Evolutionary conservation across 129 eudicot species (phyloP).

Genomic region (Deinandra increscens): DNA sequence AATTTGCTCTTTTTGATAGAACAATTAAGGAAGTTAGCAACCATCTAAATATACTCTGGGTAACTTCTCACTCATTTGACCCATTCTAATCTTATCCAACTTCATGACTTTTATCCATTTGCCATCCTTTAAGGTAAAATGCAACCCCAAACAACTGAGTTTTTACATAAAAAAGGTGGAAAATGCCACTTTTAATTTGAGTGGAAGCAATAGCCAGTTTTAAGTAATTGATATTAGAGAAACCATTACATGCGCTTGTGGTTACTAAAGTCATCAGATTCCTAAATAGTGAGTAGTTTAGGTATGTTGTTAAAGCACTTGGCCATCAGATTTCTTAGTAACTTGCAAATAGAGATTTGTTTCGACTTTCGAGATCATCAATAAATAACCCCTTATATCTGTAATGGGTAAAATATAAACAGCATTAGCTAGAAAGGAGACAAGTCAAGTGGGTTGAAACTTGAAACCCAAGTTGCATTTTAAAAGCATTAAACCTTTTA

Average conservation of each 20-base stretch:
- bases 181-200: conserved; percentile 5
- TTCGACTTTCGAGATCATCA: neutral
- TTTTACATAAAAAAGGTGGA: neutral
- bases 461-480: neutral
- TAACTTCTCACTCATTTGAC: neutral
- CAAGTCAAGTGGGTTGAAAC: neutral
- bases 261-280: neutral
- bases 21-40: neutral
- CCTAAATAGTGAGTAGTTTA: neutral
- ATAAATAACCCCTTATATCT: neutral
- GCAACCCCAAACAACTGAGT: neutral
- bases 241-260: neutral
- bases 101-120: neutral
- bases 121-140: neutral
- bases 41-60: neutral
- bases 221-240: neutral
- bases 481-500: neutral
- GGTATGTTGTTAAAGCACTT: too few species aligned
- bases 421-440: neutral
- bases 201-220: neutral
- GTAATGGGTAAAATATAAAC: neutral
- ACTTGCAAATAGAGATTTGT: neutral
- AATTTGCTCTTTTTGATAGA: neutral
- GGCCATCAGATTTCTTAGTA: too few species aligned
- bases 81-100: neutral